These are phyloP conservation scores for Saprolegnia parasitica DNA, from an alignment of 352 stramenopile species.

Conservation along the genomic window DNA sequence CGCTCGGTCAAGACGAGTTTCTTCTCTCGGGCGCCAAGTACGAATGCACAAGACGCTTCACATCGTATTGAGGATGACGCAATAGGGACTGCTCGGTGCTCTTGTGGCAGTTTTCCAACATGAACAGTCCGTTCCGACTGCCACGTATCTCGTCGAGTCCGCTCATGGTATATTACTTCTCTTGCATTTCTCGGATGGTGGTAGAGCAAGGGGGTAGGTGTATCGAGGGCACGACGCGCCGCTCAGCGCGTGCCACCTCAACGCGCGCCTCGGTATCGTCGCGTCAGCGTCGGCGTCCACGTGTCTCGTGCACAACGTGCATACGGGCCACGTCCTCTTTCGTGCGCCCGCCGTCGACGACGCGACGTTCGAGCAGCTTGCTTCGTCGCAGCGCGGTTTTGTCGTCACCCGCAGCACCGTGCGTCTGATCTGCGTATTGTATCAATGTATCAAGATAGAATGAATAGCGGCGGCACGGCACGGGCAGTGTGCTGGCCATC, in stretches of 20 bases:
- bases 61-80: neutral
- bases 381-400: neutral
- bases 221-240: slow-evolving; percentile 51
- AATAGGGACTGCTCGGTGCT: slow-evolving; percentile 34
- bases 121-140: slow-evolving; percentile 69
- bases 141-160: slow-evolving; percentile 64
- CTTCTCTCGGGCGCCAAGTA: slow-evolving; percentile 69
- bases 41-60: slow-evolving; percentile 31
- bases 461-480: neutral
- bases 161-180: slow-evolving; percentile 33
- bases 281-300: slow-evolving; percentile 51
- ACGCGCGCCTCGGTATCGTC: slow-evolving; percentile 55
- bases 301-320: slow-evolving; percentile 47
- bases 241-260: slow-evolving; percentile 62
- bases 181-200: neutral
- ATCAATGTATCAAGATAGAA: neutral
- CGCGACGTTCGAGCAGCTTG: neutral
- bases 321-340: slow-evolving; percentile 17
- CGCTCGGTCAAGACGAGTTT: slow-evolving; percentile 67
- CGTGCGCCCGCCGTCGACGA: neutral
- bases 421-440: neutral
- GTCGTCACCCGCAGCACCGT: neutral
- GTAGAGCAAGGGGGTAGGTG: no score
- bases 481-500: slow-evolving; percentile 44
- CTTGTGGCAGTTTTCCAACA: slow-evolving; percentile 65